Base-by-base conservation (phyloP, 2,329 filamentous ascomycete genomes). In the Stagonosporopsis tanaceti region DNA sequence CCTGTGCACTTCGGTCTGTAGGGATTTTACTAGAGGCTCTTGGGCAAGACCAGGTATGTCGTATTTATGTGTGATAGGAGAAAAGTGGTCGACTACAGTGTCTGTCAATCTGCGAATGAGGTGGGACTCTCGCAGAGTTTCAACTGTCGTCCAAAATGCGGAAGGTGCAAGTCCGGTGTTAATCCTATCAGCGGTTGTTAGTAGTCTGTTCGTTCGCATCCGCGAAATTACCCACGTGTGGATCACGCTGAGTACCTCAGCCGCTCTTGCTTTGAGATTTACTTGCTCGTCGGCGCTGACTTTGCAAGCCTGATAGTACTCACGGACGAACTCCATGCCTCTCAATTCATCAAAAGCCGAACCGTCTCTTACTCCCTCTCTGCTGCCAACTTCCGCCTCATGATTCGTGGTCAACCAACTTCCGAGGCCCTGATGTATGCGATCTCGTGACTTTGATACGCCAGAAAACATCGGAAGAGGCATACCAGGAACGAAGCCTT, bases 71-170 rank as follows among this genome's bases (percentile, higher is more conserved):
- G 51, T 35, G 15, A 52, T 52, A 12, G 63, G 28, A 2, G 64
- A 51, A 20, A 53, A 53, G 8, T 64, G 46, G 30, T 56, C 51
- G 15, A 24, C 45, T 15, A 69, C 53, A 8, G 59, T 47, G 3
- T 50, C 39, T 4, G 54, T 59, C 20, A 75, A 27, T 6, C 61
- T 51, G 8, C 66, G 61, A 17, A 38, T 45, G 1, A 74, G 53
- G 7, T 62, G 44, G 2, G 65, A 61, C 17, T 68, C 62, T 8
- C 66, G 66, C 2, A 68, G 34, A 15, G 59, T 45, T 46, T 74
- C 72, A 5, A 74, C 37, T 2, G 66, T 50, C 5, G 53, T 59
- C 72, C 72, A 74, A 24, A 72, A 67, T 6, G 63, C 56, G 8
- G 57, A 60, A 1, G 69, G 60, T 4, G 67, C 42, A 3, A 65